phyloP scores from a whole-genome alignment of 192 early-diverging fungal species.

The Chytriomyces confervae region DNA sequence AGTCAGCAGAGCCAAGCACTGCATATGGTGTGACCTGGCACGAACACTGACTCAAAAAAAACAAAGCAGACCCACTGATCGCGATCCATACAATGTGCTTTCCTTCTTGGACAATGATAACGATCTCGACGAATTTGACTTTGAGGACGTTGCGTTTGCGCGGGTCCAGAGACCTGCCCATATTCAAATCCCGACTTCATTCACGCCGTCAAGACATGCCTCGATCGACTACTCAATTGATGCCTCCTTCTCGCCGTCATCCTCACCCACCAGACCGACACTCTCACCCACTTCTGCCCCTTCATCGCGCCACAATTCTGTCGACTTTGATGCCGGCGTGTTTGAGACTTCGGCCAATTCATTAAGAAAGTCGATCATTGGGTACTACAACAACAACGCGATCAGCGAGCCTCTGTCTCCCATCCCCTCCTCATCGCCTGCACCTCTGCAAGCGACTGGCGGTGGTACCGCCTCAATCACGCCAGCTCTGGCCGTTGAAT shows the following conservation, averaged over 20 bases:
- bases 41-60: no score
- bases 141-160: not conserved
- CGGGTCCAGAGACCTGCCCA: not conserved
- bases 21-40: no score
- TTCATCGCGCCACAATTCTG: slow-evolving; percentile 17
- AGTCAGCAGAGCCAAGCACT: no score
- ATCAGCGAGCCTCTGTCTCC: not conserved
- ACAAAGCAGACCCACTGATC: no score
- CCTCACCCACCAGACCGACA: not conserved
- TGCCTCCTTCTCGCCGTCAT: not conserved
- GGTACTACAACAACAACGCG: not conserved
- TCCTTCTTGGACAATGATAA: slow-evolving; percentile 2
- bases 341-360: not conserved
- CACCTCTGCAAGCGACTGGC: slow-evolving; percentile 28
- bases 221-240: not conserved
- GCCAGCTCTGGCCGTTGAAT: slow-evolving; percentile 12
- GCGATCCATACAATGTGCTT: slow-evolving; percentile 12
- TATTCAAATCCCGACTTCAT: not conserved
- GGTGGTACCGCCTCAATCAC: slow-evolving; percentile 30
- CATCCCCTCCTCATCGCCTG: not conserved
- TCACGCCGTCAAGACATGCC: not conserved
- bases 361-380: not conserved
- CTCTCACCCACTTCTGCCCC: not conserved
- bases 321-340: slow-evolving; percentile 27
- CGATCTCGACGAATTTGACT: not conserved